These are phyloP conservation scores for Digitaria exilis DNA, from an alignment of 202 grass and related monocot species.

Conservation along the genomic window DNA sequence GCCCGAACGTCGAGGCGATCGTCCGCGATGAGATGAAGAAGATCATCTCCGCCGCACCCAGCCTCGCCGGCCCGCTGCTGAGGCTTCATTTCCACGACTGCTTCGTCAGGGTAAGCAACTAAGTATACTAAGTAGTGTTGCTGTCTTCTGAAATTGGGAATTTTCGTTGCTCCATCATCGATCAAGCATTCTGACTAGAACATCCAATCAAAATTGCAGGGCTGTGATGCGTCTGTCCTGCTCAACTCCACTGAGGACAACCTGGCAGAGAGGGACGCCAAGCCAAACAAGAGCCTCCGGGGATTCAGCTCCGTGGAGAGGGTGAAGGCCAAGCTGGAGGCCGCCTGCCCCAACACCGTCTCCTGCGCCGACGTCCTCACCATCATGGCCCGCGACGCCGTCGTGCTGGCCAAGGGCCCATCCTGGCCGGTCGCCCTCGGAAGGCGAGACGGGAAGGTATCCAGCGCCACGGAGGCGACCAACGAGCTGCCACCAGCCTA, in stretches of 20 bases:
- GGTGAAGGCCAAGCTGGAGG: slow-evolving; percentile 56
- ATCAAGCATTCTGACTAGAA: too few relatives aligned
- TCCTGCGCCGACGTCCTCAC: slow-evolving; percentile 50
- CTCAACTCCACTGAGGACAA: slow-evolving; percentile 42
- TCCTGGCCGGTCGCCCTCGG: slow-evolving; percentile 44
- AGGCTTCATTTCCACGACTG: slow-evolving; percentile 75
- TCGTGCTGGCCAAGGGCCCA: slow-evolving; percentile 39
- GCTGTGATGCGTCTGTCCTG: slow-evolving; percentile 69
- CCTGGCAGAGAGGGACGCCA: slow-evolving; percentile 51
- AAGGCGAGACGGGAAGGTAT: slow-evolving; percentile 37
- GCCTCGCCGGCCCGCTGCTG: too few relatives aligned
- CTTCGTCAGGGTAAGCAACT: slow-evolving; percentile 56
- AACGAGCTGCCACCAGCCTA: slow-evolving; percentile 21
- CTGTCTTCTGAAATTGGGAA: too few relatives aligned
- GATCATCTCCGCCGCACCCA: too few relatives aligned
- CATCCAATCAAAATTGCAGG: slow-evolving; percentile 17
- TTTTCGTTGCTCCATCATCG: too few relatives aligned
- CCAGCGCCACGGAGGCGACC: slow-evolving; percentile 26
- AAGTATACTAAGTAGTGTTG: too few relatives aligned
- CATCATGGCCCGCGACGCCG: slow-evolving; percentile 41
- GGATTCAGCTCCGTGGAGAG: slow-evolving; percentile 57
- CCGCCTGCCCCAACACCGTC: slow-evolving; percentile 27
- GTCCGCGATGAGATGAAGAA: too few relatives aligned
- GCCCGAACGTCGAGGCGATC: too few relatives aligned
- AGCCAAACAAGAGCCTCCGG: slow-evolving; percentile 54